These are phyloP conservation scores for Excoecaria agallocha DNA, from an alignment of 345 rosid genomes.

Conservation along the genomic window DNA sequence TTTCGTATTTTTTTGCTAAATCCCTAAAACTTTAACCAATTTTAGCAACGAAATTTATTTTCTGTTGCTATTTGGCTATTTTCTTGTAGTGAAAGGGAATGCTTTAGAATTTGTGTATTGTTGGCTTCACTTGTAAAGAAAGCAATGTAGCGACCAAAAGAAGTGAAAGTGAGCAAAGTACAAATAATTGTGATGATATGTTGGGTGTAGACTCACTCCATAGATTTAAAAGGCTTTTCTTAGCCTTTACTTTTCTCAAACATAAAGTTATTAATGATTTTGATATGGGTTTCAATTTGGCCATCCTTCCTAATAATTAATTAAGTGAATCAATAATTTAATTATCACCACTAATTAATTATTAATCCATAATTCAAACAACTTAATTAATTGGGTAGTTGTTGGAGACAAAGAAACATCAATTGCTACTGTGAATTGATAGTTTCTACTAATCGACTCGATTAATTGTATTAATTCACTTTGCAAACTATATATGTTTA, in stretches of 20 bases:
- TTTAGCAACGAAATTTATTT: no score
- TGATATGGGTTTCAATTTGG: background rate
- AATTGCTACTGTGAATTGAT: background rate
- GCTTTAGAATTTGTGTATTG: background rate
- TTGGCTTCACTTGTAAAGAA: constrained; percentile 49
- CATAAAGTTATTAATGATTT: constrained; percentile 36
- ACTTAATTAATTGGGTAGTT: constrained; percentile 22
- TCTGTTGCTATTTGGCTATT: no score
- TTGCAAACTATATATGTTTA: no score
- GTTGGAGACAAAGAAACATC: constrained; percentile 28
- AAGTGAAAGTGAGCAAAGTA: constrained; percentile 14
- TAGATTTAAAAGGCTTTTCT: constrained; percentile 12
- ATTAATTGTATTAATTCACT: no score
- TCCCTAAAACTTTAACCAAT: no score
- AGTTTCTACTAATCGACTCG: no score
- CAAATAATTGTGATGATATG: background rate
- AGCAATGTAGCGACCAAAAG: constrained; percentile 29
- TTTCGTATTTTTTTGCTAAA: no score
- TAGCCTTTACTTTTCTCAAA: constrained; percentile 47
- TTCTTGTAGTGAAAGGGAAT: no score
- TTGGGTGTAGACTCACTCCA: background rate
- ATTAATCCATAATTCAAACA: constrained; percentile 18
- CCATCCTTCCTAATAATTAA: background rate
- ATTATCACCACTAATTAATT: background rate
- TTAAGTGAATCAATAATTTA: background rate